These are phyloP conservation scores for Cladosporium phlei DNA, from an alignment of 2,329 filamentous ascomycete species.

Conservation along the genomic window DNA sequence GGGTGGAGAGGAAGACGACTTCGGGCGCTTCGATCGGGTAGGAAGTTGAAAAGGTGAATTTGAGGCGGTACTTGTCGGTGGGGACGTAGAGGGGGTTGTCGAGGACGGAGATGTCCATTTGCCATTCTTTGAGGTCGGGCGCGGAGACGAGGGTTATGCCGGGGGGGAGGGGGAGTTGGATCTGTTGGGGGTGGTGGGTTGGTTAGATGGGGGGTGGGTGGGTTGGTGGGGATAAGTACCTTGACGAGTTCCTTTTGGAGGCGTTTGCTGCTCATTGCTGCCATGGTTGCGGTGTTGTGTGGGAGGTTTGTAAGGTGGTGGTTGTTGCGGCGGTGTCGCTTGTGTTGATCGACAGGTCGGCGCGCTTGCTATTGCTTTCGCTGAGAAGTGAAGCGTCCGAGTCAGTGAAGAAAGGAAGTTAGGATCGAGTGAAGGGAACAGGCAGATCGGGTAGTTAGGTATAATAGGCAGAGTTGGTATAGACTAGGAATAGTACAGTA, in stretches of 20 bases:
- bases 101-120: slow-evolving; percentile 84
- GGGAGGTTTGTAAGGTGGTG: background rate
- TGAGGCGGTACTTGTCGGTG: slow-evolving; percentile 73
- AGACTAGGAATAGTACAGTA: too few species aligned
- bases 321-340: too few species aligned
- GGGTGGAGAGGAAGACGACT: slow-evolving; percentile 69
- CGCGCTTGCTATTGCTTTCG: too few species aligned
- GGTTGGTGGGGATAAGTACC: slow-evolving; percentile 33
- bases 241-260: slow-evolving; percentile 53
- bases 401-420: too few species aligned
- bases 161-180: slow-evolving; percentile 55
- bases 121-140: slow-evolving; percentile 83
- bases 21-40: slow-evolving; percentile 98
- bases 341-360: too few species aligned
- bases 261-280: slow-evolving; percentile 34
- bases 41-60: slow-evolving; percentile 74
- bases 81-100: slow-evolving; percentile 84
- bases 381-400: too few species aligned
- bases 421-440: too few species aligned
- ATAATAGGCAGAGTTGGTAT: too few species aligned
- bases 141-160: slow-evolving; percentile 75
- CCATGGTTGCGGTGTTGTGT: slow-evolving; percentile 20
- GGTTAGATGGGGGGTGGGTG: background rate
- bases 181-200: slow-evolving; percentile 34
- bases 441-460: too few species aligned